Conservation (phyloP, 371 early-diverging fungal species). For the Batrachochytrium dendrobatidis region DNA sequence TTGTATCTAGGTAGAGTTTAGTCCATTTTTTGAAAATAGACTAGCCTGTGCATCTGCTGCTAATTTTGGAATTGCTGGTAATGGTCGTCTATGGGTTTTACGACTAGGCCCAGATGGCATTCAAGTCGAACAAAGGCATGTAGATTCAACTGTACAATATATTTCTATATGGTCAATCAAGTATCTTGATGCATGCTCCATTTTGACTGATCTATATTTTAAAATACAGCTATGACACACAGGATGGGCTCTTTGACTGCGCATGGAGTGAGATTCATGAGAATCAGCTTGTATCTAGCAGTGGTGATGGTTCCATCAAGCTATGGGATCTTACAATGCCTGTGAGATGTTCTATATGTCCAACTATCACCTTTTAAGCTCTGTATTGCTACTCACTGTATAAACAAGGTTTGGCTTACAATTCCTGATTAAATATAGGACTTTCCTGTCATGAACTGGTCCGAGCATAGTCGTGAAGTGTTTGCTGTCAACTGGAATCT, state of each 20-base stretch:
- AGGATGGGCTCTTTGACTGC: conserved; percentile 88
- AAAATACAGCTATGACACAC: conserved; percentile 67
- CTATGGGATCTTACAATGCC: conserved; percentile 80
- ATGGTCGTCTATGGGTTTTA: conserved; percentile 76
- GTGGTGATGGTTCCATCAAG: conserved; percentile 91
- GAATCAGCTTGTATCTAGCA: conserved; percentile 80
- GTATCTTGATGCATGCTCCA: neutral
- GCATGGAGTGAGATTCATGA: conserved; percentile 93
- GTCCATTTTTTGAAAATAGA: conserved; percentile 85
- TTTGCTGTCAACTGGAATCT: conserved; percentile 91
- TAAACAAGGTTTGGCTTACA: neutral
- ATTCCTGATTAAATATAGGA: conserved; percentile 46
- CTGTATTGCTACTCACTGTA: conserved; percentile 3
- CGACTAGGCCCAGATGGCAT: conserved; percentile 48
- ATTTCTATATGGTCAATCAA: neutral
- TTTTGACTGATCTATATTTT: neutral
- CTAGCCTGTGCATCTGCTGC: conserved; percentile 84
- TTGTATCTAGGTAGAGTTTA: conserved; percentile 81
- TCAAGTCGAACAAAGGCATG: conserved; percentile 60
- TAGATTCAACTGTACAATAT: too few relatives aligned
- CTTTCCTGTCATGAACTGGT: conserved; percentile 83
- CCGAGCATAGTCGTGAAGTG: conserved; percentile 89
- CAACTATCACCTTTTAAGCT: neutral
- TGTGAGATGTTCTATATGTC: too few relatives aligned
- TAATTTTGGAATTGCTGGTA: conserved; percentile 94